Percentiles rank a stretch among this genome's conserved stretches.
These are phyloP conservation scores for Coemansia sp. DNA, from an alignment of 192 early-diverging fungal genomes.

Conservation along the genomic window DNA sequence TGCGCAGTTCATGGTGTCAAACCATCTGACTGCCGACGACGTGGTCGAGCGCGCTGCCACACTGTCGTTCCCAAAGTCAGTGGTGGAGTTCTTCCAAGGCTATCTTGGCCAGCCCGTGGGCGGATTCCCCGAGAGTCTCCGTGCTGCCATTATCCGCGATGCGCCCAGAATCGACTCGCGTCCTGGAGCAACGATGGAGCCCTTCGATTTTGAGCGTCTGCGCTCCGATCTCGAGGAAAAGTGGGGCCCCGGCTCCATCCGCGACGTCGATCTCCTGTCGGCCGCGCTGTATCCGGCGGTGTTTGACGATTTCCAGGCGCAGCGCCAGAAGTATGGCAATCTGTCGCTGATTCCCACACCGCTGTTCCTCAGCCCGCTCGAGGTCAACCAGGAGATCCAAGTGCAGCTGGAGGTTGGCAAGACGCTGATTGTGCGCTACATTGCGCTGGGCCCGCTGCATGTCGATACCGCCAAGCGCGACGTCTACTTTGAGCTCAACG, in stretches of 20 bases:
- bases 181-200: constrained; percentile 77
- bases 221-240: constrained; percentile 77
- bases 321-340: constrained; percentile 79
- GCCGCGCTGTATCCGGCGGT: constrained; percentile 94
- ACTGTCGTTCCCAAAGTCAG: constrained; percentile 91
- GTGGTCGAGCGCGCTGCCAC: constrained; percentile 73
- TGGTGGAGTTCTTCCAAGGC: constrained; percentile 97
- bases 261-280: constrained; percentile 83
- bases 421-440: constrained; percentile 84
- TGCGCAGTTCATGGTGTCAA: constrained; percentile 97
- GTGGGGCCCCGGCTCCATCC: constrained; percentile 73
- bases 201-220: constrained; percentile 76
- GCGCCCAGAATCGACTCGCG: constrained; percentile 77
- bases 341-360: constrained; percentile 88
- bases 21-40: constrained; percentile 73
- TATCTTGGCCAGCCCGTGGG: constrained; percentile 91
- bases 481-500: constrained; percentile 95
- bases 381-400: constrained; percentile 86
- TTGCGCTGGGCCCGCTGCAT: constrained; percentile 82
- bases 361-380: constrained; percentile 84
- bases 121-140: constrained; percentile 91
- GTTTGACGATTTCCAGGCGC: constrained; percentile 78
- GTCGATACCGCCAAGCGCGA: constrained; percentile 74
- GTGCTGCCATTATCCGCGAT: constrained; percentile 77
- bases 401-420: constrained; percentile 86